These are phyloP conservation scores for Cocos nucifera DNA, from an alignment of 176 grass and related monocot species.

Conservation along the genomic window DNA sequence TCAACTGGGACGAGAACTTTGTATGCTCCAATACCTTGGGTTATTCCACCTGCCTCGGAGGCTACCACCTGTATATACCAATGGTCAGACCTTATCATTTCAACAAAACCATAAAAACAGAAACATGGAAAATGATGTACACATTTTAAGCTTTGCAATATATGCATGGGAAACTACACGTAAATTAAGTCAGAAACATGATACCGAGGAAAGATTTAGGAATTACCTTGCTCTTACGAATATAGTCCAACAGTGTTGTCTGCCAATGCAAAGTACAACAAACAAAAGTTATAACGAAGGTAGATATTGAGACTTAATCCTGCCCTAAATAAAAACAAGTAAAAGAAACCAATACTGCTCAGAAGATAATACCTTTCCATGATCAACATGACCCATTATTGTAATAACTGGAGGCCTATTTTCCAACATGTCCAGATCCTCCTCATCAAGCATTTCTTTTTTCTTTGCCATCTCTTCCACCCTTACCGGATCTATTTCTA, in stretches of 20 bases:
- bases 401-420: slow-evolving; percentile 86
- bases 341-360: slow-evolving; percentile 1
- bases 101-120: neutral
- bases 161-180: no score
- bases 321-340: neutral
- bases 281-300: neutral
- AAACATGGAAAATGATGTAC: neutral
- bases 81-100: slow-evolving; percentile 24
- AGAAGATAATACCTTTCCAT: slow-evolving; percentile 65
- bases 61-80: slow-evolving; percentile 68
- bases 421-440: slow-evolving; percentile 84
- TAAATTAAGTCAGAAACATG: slow-evolving; percentile 1
- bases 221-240: slow-evolving; percentile 90
- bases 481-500: slow-evolving; percentile 61
- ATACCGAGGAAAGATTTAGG: slow-evolving; percentile 9
- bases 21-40: slow-evolving; percentile 96
- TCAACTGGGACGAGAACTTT: slow-evolving; percentile 84
- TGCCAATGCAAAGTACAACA: slow-evolving; percentile 30
- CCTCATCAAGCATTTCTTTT: slow-evolving; percentile 74
- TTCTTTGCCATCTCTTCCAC: slow-evolving; percentile 95
- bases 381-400: slow-evolving; percentile 99
- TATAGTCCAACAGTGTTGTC: slow-evolving; percentile 91
- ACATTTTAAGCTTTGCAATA: no score
- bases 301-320: no score
- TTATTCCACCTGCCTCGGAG: slow-evolving; percentile 95